Evolutionary conservation across 1,284 basidiomycete species (phyloP), one percentile per base, ranked within the genome.

Genomic region (Golubevia pallescens): DNA sequence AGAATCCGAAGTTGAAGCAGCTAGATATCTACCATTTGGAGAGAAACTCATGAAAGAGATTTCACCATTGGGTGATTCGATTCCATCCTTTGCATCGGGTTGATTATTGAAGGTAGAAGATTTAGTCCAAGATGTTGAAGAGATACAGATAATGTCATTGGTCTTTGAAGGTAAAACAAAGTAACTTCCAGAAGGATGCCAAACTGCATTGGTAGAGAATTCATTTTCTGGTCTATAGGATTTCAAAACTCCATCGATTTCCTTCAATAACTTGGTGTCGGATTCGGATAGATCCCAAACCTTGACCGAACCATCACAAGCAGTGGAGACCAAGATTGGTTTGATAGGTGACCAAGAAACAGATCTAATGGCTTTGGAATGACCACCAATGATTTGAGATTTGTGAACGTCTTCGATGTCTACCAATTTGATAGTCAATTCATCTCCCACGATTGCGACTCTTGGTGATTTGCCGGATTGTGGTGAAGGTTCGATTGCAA

Each of bases 1-100:
- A n/a, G 69, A 69, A 38, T 81, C 73, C 20, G 63, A 70, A 2
- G 79, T 80, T 23, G 74, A 78, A 1, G 67, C 70, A 3, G 81
- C 81, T 8, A 84, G 74, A 59, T 79, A 84, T 0, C 78, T 67
- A 16, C 81, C 81, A 60, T 81, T 84, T 2, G 80, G 75, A 42
- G 67, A 77, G 64, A 84, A 84, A 10, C 75, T 74, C 7, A 81
- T 58, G 3, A 70, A 67, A 3, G 74, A 76, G 58, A 82, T 69
- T 23, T 64, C 62, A n/a, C 78, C 80, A 28, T 63, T 71, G 1
- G 80, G 74, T n/a, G 59, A 14, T 19, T 61, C 55, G n/a, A 67
- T 55, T 32, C 23, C 20, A n/a, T 34, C 3, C 19, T 42, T 14
- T 58, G 42, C 20, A 57, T 28, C 21, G n/a, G n/a, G n/a, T n/a